Conservation (phyloP, 345 rosid genomes). For the Aquilaria yunnanensis region DNA sequence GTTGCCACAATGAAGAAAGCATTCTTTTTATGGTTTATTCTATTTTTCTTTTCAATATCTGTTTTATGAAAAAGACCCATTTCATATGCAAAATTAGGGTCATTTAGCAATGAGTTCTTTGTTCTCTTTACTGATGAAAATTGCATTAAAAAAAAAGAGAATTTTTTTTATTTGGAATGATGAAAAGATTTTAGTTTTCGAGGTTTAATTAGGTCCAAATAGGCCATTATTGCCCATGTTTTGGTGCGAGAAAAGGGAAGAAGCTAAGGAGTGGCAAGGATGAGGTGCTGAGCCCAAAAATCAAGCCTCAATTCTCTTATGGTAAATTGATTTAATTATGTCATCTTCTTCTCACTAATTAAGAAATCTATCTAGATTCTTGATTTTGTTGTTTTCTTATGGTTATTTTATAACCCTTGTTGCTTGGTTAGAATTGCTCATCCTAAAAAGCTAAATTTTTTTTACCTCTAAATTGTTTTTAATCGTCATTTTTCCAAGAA, state of each 20-base stretch:
- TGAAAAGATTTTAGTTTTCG: background rate
- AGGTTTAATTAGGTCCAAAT: conserved; percentile 14
- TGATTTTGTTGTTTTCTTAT: background rate
- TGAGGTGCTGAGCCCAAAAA: background rate
- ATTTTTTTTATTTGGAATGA: too few species aligned
- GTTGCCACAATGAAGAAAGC: too few species aligned
- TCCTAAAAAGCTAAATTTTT: too few species aligned
- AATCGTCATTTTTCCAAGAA: too few species aligned
- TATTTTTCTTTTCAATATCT: too few species aligned
- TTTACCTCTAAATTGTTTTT: too few species aligned
- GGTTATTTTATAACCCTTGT: background rate
- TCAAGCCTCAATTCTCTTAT: conserved; percentile 6
- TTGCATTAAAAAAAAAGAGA: background rate
- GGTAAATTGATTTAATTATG: background rate
- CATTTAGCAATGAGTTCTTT: too few species aligned
- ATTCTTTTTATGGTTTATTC: too few species aligned
- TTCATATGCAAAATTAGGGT: too few species aligned
- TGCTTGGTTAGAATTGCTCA: too few species aligned
- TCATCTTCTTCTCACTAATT: background rate
- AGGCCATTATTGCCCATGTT: conserved; percentile 44
- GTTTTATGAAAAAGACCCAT: too few species aligned
- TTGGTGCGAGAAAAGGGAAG: conserved; percentile 25
- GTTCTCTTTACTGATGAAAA: background rate
- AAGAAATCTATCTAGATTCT: too few species aligned
- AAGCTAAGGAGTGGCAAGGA: conserved; percentile 11